Conservation (phyloP, 73 alveolate species). For the Effrenium voratum region DNA sequence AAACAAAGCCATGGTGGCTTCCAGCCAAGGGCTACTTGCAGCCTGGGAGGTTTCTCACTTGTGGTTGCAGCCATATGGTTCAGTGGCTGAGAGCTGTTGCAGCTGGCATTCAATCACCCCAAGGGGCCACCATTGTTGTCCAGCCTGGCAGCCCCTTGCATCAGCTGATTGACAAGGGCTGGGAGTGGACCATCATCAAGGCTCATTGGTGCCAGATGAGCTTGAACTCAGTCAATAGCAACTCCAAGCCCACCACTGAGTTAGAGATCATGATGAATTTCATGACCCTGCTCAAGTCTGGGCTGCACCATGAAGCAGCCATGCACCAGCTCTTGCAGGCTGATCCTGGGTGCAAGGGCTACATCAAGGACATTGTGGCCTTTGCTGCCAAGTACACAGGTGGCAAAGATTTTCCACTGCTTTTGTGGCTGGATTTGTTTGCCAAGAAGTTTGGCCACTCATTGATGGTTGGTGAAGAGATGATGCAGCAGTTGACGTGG, state of each 20-base stretch:
- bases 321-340: background rate
- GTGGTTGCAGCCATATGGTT: background rate
- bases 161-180: background rate
- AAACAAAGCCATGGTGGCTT: background rate
- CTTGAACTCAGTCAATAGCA: slow-evolving; percentile 20
- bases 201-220: background rate
- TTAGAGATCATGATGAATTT: slow-evolving; percentile 21
- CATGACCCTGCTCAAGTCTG: background rate
- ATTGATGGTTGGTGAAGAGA: background rate
- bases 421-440: slow-evolving; percentile 12
- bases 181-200: slow-evolving; percentile 8
- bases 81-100: slow-evolving; percentile 16
- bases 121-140: background rate
- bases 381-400: slow-evolving; percentile 13
- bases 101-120: background rate
- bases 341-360: background rate
- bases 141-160: slow-evolving; percentile 7
- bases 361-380: background rate
- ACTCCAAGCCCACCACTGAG: background rate
- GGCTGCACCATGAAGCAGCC: background rate
- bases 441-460: slow-evolving; percentile 12
- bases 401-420: slow-evolving; percentile 5
- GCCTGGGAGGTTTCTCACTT: background rate
- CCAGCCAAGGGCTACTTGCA: background rate
- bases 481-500: background rate